These are phyloP conservation scores for Kurtzmaniella fragi DNA, from an alignment of 805 yeast genomes.

Conservation along the genomic window DNA sequence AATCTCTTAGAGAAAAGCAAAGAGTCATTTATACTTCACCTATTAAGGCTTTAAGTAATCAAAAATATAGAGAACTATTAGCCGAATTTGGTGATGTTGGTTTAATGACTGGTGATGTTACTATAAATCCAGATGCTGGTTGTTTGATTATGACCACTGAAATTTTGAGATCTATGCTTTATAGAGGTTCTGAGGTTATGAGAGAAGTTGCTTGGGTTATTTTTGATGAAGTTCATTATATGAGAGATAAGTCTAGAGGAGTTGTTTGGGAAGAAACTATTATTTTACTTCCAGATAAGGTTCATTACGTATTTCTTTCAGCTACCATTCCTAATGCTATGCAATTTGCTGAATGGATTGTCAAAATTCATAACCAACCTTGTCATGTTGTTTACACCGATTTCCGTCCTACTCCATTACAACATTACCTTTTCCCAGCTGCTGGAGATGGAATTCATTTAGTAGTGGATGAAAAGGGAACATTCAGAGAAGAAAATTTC, in stretches of 20 bases:
- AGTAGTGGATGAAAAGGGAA: conserved; percentile 96
- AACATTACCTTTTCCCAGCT: conserved; percentile 96
- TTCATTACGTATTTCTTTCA: conserved; percentile 86
- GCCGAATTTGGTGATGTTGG: conserved; percentile 98
- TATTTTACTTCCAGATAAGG: conserved; percentile 91
- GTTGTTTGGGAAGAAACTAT: conserved; percentile 99
- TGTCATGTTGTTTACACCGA: conserved; percentile 98
- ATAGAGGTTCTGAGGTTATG: conserved; percentile 96
- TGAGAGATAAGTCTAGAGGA: conserved; percentile 97
- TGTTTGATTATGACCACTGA: conserved; percentile 99
- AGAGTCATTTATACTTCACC: conserved; percentile 95
- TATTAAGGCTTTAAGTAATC: conserved; percentile 90
- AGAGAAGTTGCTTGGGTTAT: conserved; percentile 99
- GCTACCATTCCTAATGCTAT: conserved; percentile 97
- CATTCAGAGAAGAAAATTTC: conserved; percentile 94
- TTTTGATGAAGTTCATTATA: conserved; percentile 97
- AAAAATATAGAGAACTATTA: conserved; percentile 84
- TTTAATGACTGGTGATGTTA: conserved; percentile 98
- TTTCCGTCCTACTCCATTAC: conserved; percentile 97
- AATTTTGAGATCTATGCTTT: conserved; percentile 92
- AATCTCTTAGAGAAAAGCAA: conserved; percentile 84
- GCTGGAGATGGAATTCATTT: conserved; percentile 97
- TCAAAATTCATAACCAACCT: conserved; percentile 91
- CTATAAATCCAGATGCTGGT: conserved; percentile 96
- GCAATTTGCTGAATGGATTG: conserved; percentile 99